These are phyloP conservation scores for Heliamphora exappendiculata DNA, from an alignment of 148 eudicot species.

Conservation along the genomic window DNA sequence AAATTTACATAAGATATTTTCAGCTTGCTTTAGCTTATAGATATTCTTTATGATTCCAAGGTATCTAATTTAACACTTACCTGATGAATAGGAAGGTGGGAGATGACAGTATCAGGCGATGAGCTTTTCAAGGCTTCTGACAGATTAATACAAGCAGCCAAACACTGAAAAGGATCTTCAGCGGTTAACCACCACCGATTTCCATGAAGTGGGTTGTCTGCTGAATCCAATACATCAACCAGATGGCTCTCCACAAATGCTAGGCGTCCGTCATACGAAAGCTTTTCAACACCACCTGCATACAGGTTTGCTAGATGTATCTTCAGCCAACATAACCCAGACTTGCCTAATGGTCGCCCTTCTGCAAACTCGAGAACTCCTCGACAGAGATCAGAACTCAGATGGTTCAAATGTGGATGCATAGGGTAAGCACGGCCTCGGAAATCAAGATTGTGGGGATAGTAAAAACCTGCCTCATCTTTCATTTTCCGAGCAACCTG, in stretches of 20 bases:
- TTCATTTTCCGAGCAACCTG: constrained; percentile 88
- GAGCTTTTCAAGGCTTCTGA: constrained; percentile 71
- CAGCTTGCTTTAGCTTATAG: background rate
- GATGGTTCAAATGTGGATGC: constrained; percentile 89
- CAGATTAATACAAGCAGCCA: constrained; percentile 80
- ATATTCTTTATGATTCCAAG: background rate
- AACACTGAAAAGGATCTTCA: constrained; percentile 91
- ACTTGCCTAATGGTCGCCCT: constrained; percentile 76
- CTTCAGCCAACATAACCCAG: constrained; percentile 78
- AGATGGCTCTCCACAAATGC: constrained; percentile 68
- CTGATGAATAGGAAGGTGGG: constrained; percentile 90
- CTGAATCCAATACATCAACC: constrained; percentile 62
- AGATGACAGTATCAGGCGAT: constrained; percentile 52
- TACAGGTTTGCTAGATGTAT: constrained; percentile 81
- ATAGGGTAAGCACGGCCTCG: constrained; percentile 94
- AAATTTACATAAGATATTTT: background rate
- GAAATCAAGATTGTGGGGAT: constrained; percentile 86
- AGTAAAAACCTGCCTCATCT: constrained; percentile 85
- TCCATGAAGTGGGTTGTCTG: constrained; percentile 62
- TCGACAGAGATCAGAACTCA: constrained; percentile 85
- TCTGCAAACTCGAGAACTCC: constrained; percentile 89
- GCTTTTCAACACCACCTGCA: constrained; percentile 77
- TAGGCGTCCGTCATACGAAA: constrained; percentile 65
- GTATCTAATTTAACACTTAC: constrained; percentile 23
- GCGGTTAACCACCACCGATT: constrained; percentile 85